Percentiles rank a stretch among this genome's conserved stretches.
These are phyloP conservation scores for Ganoderma lucidum DNA, from an alignment of 1,284 basidiomycete species.

Conservation along the genomic window DNA sequence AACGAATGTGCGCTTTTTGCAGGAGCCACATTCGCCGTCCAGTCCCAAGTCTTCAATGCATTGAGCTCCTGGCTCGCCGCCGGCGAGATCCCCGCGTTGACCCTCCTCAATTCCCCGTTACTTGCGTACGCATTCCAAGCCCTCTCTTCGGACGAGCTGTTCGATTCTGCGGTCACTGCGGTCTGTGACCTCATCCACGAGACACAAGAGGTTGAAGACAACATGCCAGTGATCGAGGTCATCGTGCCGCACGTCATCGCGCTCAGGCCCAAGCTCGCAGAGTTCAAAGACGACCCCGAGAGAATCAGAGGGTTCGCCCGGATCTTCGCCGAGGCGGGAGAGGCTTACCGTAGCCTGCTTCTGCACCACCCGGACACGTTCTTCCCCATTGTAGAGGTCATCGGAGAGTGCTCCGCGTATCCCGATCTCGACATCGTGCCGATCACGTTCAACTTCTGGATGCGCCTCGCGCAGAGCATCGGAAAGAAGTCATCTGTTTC, in stretches of 20 bases:
- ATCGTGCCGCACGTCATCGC: conserved; percentile 87
- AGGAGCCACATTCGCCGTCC: conserved; percentile 89
- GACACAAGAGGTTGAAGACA: conserved; percentile 97
- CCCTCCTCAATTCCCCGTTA: conserved; percentile 84
- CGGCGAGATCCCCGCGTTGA: conserved; percentile 79
- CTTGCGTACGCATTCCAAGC: conserved; percentile 88
- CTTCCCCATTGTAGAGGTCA: conserved; percentile 93
- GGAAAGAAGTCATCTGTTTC: conserved; percentile 77
- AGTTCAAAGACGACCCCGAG: conserved; percentile 81
- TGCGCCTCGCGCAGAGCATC: conserved; percentile 86
- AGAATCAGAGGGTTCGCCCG: conserved; percentile 91
- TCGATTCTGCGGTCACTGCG: conserved; percentile 92
- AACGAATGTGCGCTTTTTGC: conserved; percentile 1
- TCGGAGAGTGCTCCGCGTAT: conserved; percentile 94
- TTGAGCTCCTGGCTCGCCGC: conserved; percentile 89
- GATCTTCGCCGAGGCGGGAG: conserved; percentile 95
- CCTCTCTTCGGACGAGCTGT: conserved; percentile 85
- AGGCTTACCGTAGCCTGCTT: conserved; percentile 93
- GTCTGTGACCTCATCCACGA: conserved; percentile 97
- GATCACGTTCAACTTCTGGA: conserved; percentile 99
- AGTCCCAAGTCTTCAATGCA: conserved; percentile 88
- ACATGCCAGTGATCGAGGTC: conserved; percentile 87
- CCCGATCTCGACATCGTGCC: conserved; percentile 96
- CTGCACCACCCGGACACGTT: conserved; percentile 91
- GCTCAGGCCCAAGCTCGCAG: conserved; percentile 70